A percentile compares a stretch with the other conserved stretches of the same genome.
These are phyloP conservation scores for Lepidium didymum DNA, from an alignment of 345 rosid species.

Conservation along the genomic window DNA sequence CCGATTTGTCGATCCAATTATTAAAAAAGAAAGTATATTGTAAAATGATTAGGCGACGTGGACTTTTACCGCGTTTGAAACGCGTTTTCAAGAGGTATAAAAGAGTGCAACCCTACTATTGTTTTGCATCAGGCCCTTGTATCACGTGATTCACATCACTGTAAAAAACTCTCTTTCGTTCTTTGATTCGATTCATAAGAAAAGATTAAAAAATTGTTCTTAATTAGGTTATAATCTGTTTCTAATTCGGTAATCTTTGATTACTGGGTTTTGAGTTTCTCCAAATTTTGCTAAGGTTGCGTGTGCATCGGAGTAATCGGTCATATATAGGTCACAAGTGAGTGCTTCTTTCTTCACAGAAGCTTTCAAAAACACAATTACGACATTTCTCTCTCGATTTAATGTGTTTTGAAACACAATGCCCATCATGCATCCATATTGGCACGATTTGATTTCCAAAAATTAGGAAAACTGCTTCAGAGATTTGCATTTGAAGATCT, in stretches of 20 bases:
- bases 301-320: slow-evolving; percentile 12
- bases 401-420: background rate
- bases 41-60: no score
- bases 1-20: no score
- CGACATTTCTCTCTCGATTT: background rate
- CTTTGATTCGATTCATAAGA: slow-evolving; percentile 9
- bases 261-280: slow-evolving; percentile 14
- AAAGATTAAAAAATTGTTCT: background rate
- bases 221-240: background rate
- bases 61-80: background rate
- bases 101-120: background rate
- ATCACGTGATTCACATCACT: slow-evolving; percentile 23
- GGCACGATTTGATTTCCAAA: background rate
- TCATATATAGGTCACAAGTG: slow-evolving; percentile 12
- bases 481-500: slow-evolving; percentile 1
- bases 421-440: background rate
- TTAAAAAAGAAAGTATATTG: no score
- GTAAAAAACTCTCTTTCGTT: slow-evolving; percentile 22
- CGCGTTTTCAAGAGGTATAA: slow-evolving; percentile 1
- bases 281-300: slow-evolving; percentile 19
- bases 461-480: background rate
- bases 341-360: background rate
- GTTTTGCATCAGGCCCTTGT: background rate
- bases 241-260: background rate
- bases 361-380: background rate